Evolutionary conservation across 1,284 basidiomycete genomes (phyloP).

Genomic region (Cryptococcus sp.): DNA sequence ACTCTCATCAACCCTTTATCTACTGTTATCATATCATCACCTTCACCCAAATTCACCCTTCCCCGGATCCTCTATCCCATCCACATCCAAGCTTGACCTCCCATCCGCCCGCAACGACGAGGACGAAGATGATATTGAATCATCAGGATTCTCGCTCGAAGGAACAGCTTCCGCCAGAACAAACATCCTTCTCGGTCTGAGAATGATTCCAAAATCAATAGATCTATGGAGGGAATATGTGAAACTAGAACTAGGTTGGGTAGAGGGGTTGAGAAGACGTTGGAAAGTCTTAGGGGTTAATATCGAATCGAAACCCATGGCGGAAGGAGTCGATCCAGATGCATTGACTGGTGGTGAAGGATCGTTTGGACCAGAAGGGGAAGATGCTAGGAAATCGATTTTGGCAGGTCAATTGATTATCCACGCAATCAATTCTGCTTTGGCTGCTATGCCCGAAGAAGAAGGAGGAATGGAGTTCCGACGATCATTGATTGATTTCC

Average conservation of each 20-base stretch:
- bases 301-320: conserved; percentile 3
- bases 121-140: conserved; percentile 7
- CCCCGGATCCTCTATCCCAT: conserved; percentile 46
- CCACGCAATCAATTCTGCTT: conserved; percentile 39
- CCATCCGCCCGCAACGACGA: conserved; percentile 14
- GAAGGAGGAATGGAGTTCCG: conserved; percentile 34
- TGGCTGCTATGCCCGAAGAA: conserved; percentile 24
- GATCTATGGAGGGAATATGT: conserved; percentile 84
- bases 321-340: conserved; percentile 13
- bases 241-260: conserved; percentile 83
- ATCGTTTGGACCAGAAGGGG: conserved; percentile 44
- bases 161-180: conserved; percentile 63
- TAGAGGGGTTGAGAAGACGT: conserved; percentile 73
- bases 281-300: conserved; percentile 61
- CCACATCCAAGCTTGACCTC: conserved; percentile 31
- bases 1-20: conserved; percentile 70
- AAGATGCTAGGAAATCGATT: conserved; percentile 45
- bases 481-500: conserved; percentile 26
- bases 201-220: conserved; percentile 64
- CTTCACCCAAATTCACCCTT: conserved; percentile 66
- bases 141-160: conserved; percentile 40
- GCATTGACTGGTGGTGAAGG: conserved; percentile 39
- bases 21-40: conserved; percentile 81
- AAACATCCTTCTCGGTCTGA: conserved; percentile 77
- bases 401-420: conserved; percentile 44